These are phyloP conservation scores for Luvunga scandens DNA, from an alignment of 345 rosid genomes.

Conservation along the genomic window DNA sequence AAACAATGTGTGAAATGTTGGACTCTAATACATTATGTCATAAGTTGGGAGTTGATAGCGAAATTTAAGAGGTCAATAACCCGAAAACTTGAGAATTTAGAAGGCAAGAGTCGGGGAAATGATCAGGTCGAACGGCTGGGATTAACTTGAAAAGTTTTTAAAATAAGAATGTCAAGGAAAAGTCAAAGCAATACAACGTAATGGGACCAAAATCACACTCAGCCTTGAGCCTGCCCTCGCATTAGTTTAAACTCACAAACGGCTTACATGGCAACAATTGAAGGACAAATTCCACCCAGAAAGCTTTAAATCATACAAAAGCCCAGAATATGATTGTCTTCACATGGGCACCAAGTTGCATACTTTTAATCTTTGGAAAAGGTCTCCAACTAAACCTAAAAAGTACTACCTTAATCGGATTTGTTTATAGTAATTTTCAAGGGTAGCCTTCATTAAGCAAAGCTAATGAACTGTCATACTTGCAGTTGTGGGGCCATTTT, in stretches of 20 bases:
- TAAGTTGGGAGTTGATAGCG: no score
- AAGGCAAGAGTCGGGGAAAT: no score
- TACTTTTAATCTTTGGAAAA: slow-evolving; percentile 8
- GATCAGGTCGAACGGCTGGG: no score
- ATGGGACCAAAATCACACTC: slow-evolving; percentile 47
- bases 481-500: slow-evolving; percentile 11
- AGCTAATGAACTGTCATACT: background rate
- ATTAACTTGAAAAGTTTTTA: no score
- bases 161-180: slow-evolving; percentile 26
- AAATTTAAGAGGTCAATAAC: no score
- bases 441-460: slow-evolving; percentile 4
- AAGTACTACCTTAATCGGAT: slow-evolving; percentile 10
- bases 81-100: no score
- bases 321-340: slow-evolving; percentile 34
- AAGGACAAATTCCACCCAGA: slow-evolving; percentile 20
- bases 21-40: no score
- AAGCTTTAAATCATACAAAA: background rate
- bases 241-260: background rate
- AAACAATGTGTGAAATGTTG: no score
- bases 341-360: slow-evolving; percentile 46
- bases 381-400: slow-evolving; percentile 16
- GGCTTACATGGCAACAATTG: slow-evolving; percentile 16
- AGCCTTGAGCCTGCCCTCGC: background rate
- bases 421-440: background rate
- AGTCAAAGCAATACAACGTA: slow-evolving; percentile 11